phyloP scores from a whole-genome alignment of 179 eudicot genomes.

The Drosera spatulata region DNA sequence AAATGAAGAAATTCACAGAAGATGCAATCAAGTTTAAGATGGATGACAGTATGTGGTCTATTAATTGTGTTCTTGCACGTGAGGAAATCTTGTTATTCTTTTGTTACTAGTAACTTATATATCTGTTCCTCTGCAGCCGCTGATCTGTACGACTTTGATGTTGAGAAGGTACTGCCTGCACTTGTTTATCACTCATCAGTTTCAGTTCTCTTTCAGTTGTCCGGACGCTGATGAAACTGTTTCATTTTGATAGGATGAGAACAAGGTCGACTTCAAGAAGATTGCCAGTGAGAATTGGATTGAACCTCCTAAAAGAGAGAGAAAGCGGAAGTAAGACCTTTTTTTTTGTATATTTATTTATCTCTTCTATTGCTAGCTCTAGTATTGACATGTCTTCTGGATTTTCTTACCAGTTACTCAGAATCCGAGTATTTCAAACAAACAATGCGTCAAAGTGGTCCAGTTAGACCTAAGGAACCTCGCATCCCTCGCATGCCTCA shows the following conservation, averaged over 20 bases:
- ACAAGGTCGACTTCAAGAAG: slow-evolving; percentile 85
- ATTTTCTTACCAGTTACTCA: slow-evolving; percentile 49
- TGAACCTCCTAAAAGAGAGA: slow-evolving; percentile 93
- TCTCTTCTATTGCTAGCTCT: background rate
- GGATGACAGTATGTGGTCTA: slow-evolving; percentile 73
- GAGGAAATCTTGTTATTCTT: slow-evolving; percentile 1
- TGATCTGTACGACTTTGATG: slow-evolving; percentile 89
- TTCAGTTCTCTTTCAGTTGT: background rate
- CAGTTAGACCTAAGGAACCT: slow-evolving; percentile 81
- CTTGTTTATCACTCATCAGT: background rate
- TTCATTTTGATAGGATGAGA: slow-evolving; percentile 51
- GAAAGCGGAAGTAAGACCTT: slow-evolving; percentile 84
- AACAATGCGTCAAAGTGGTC: slow-evolving; percentile 99
- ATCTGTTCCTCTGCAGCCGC: slow-evolving; percentile 53
- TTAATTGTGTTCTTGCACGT: background rate
- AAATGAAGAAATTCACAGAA: slow-evolving; percentile 97
- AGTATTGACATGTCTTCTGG: slow-evolving; percentile 7
- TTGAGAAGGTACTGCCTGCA: slow-evolving; percentile 50
- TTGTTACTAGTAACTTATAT: background rate
- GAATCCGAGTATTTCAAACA: slow-evolving; percentile 98
- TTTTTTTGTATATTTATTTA: background rate
- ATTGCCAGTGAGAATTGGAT: slow-evolving; percentile 87
- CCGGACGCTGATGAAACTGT: background rate
- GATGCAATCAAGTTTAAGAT: slow-evolving; percentile 96
- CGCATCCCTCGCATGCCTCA: slow-evolving; percentile 99